Base-by-base conservation (phyloP, 371 early-diverging fungal genomes). In the Nematocida major region DNA sequence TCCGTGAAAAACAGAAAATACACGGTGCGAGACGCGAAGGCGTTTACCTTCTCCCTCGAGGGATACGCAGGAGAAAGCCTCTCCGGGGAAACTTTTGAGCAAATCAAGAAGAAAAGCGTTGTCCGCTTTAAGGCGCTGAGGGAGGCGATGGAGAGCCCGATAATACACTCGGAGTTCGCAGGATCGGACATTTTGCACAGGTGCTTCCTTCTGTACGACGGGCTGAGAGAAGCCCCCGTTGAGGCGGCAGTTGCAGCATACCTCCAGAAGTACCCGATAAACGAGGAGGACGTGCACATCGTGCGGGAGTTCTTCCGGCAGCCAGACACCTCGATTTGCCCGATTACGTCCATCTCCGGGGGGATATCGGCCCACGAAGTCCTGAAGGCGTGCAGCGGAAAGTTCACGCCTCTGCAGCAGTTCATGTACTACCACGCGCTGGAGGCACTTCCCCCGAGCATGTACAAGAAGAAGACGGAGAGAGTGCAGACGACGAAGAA, bases 321-420 rank as follows among this genome's bases (percentile, higher is more conserved):
- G 82, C 89, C 93, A 2, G 77, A 87, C 9, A 95, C 94, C 67
- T 91, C 92, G 76, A 78, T 97, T 63, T 86, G 94, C n/a, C 96
- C 99, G 7, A 93, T 98, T 92, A 88, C 88, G 20, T 96, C 96
- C 24, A 90, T 97, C 24, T 87, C 95, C 80, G 99, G 99, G 79
- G 98, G 99, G 67, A 86, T 96, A 51, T 92, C 92, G 34, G 97
- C 97, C 20, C 98, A 99, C 86, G 99, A 99, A 86, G 95, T 94
- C 9, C 87, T 99, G 32, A 98, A 99, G 88, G 88, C 87, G 11
- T 85, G 87, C 86, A 91, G 92, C 83, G 94, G 93, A 67, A 97
- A 97, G 82, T 98, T 97, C 86, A 84, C 85, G 68, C 99, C 98
- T 13, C 89, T 97, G 69, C 82, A 88, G 53, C 97, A 99, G 87